A percentile compares a stretch with the other conserved stretches of the same genome.
Evolutionary conservation across 83 land plant genomes (phyloP).

Genomic region (Thuja plicata): DNA sequence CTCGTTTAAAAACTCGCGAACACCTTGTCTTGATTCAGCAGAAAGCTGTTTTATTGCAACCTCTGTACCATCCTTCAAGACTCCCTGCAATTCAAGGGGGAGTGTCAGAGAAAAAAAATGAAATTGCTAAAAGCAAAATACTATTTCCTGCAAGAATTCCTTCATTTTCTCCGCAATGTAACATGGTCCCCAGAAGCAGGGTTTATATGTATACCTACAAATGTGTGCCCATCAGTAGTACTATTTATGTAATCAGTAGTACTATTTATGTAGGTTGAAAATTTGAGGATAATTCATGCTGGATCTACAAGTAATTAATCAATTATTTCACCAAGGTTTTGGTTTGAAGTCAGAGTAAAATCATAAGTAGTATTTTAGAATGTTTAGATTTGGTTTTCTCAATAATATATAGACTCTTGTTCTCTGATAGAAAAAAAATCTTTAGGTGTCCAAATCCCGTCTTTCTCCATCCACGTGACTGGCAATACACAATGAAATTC

Average conservation of each 20-base stretch:
- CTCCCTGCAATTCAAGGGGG: slow-evolving; percentile 34
- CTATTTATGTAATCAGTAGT: neutral
- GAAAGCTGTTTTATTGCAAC: slow-evolving; percentile 68
- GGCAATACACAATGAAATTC: neutral
- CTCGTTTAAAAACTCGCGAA: slow-evolving; percentile 46
- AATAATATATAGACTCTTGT: neutral
- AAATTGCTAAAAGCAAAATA: neutral
- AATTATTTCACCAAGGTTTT: neutral
- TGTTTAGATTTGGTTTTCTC: neutral
- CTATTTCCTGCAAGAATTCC: neutral
- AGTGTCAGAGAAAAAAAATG: neutral
- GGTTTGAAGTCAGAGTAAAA: neutral
- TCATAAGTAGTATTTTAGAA: neutral
- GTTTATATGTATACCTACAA: neutral
- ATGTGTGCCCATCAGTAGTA: neutral
- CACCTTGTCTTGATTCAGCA: slow-evolving; percentile 44
- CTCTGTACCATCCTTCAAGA: slow-evolving; percentile 41
- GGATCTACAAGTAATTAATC: neutral
- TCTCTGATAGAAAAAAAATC: neutral
- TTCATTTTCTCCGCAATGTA: neutral
- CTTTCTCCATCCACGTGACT: neutral
- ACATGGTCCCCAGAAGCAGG: neutral
- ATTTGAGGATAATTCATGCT: neutral
- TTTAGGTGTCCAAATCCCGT: neutral
- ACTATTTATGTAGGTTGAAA: neutral